These are phyloP conservation scores for Litchi chinensis DNA, from an alignment of 345 rosid species.

Conservation along the genomic window DNA sequence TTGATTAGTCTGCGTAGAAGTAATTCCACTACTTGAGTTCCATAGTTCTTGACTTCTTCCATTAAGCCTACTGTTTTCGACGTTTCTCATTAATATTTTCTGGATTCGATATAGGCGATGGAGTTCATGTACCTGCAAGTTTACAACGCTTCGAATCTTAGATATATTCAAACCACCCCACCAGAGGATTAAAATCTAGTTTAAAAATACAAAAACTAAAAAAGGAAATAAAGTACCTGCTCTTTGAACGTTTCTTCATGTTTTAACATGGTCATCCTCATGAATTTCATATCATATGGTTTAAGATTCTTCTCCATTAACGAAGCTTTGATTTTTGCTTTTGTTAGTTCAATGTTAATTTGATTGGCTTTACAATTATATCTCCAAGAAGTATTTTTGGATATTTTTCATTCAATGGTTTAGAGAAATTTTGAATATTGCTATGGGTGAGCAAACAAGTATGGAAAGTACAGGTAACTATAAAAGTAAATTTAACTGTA, in stretches of 20 bases:
- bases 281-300: conserved; percentile 74
- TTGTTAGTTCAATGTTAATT: background rate
- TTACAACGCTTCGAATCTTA: background rate
- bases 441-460: no score
- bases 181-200: background rate
- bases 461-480: no score
- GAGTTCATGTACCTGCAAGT: conserved; percentile 71
- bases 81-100: conserved; percentile 73
- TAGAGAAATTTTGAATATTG: no score
- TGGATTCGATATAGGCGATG: conserved; percentile 85
- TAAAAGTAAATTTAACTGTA: no score
- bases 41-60: conserved; percentile 18
- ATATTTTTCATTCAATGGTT: no score
- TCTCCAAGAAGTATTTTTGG: no score
- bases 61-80: conserved; percentile 28
- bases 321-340: conserved; percentile 3
- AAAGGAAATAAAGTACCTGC: no score
- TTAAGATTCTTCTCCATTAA: conserved; percentile 76
- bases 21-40: conserved; percentile 22
- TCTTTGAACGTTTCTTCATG: conserved; percentile 96
- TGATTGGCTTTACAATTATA: no score
- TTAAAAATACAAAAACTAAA: background rate
- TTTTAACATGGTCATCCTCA: conserved; percentile 89
- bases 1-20: conserved; percentile 12
- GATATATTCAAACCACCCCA: background rate